phyloP scores from a whole-genome alignment of 2,329 filamentous ascomycete species.

The Colletotrichum eleusines region DNA sequence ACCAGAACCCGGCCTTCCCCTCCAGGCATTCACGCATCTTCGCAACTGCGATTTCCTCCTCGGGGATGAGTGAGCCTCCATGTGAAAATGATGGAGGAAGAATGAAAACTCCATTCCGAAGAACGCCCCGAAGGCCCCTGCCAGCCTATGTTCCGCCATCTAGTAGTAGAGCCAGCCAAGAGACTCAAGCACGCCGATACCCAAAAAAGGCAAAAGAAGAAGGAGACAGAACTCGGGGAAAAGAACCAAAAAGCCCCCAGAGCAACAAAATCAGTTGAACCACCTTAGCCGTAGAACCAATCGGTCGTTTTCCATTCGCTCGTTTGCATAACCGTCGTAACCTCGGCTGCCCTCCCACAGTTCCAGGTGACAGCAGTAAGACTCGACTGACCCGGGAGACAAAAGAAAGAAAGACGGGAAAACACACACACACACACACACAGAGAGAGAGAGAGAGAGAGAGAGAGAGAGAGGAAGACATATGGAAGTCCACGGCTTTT shows the following conservation, averaged over 20 bases:
- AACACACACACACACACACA: too few species aligned
- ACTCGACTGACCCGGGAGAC: neutral
- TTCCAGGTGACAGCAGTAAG: conserved; percentile 1
- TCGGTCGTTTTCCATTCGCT: conserved; percentile 29
- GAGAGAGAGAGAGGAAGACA: neutral
- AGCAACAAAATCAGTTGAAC: conserved; percentile 26
- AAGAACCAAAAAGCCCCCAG: neutral
- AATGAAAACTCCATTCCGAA: neutral
- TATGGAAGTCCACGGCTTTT: conserved; percentile 20
- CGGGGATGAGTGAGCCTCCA: neutral
- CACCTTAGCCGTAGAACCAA: conserved; percentile 17
- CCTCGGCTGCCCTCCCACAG: conserved; percentile 12
- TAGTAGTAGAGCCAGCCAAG: conserved; percentile 29
- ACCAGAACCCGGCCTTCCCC: neutral
- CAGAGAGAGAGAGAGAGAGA: neutral
- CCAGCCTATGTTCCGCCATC: conserved; percentile 31
- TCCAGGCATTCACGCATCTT: conserved; percentile 1
- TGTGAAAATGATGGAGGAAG: neutral
- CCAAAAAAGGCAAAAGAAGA: neutral
- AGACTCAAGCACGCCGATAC: conserved; percentile 3
- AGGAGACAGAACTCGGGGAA: neutral
- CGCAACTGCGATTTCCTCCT: conserved; percentile 5
- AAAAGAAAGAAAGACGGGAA: neutral
- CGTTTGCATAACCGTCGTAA: conserved; percentile 18
- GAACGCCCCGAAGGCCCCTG: conserved; percentile 24